Evolutionary conservation across 1,284 basidiomycete genomes (phyloP).

Genomic region (Trichosporon sp.): DNA sequence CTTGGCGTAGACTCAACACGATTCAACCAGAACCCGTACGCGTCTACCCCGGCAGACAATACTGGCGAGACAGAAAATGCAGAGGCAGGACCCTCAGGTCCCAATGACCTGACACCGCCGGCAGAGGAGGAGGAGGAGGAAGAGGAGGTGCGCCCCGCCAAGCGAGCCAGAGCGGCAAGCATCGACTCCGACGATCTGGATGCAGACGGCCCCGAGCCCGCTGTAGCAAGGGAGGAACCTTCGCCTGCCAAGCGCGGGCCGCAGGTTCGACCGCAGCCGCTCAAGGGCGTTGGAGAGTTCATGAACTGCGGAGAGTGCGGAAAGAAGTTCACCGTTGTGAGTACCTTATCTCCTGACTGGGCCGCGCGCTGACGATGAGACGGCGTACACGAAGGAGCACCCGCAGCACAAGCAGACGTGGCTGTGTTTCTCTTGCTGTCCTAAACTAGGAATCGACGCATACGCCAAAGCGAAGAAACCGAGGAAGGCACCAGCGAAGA

Average conservation of each 20-base stretch:
- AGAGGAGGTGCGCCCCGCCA: constrained; percentile 41
- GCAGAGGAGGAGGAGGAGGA: constrained; percentile 20
- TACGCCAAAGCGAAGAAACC: constrained; percentile 70
- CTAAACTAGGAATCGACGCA: constrained; percentile 71
- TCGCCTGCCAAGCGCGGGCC: constrained; percentile 18
- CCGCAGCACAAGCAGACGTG: constrained; percentile 69
- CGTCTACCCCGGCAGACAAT: neutral
- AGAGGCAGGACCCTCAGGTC: neutral
- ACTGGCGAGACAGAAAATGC: constrained; percentile 29
- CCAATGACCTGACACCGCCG: neutral
- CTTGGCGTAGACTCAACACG: constrained; percentile 52
- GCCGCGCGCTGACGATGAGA: constrained; percentile 59
- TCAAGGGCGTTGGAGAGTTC: constrained; percentile 76
- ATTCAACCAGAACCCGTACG: constrained; percentile 19
- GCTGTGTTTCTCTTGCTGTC: constrained; percentile 78
- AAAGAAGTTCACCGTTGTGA: constrained; percentile 83
- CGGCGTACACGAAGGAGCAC: constrained; percentile 71
- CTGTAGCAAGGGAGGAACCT: constrained; percentile 9
- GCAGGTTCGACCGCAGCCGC: constrained; percentile 49
- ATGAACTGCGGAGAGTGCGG: constrained; percentile 79
- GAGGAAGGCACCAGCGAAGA: constrained; percentile 59
- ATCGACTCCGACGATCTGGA: constrained; percentile 72
- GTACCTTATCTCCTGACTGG: constrained; percentile 46
- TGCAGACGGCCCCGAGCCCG: constrained; percentile 29
- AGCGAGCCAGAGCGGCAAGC: constrained; percentile 49